Conservation (phyloP, 768 basidiomycete genomes). For the Hydnomerulius pinastri region DNA sequence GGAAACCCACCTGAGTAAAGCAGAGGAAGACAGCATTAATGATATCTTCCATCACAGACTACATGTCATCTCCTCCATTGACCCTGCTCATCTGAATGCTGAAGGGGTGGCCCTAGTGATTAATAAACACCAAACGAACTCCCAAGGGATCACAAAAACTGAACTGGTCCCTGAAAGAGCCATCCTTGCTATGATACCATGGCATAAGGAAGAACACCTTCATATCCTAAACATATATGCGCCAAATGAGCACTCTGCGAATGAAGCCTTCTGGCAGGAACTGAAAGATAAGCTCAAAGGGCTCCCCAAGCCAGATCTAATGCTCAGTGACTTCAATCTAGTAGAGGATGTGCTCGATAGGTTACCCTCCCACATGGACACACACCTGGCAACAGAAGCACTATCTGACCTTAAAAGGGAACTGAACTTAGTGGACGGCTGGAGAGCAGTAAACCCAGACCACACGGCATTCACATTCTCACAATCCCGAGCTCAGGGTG, state of each 20-base stretch:
- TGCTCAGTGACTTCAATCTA: constrained; percentile 46
- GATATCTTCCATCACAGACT: constrained; percentile 1
- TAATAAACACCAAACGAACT: constrained; percentile 29
- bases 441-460: background rate
- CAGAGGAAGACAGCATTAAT: too few relatives aligned
- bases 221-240: constrained; percentile 37
- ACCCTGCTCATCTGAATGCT: background rate
- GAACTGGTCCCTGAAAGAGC: constrained; percentile 32
- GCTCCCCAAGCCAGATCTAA: constrained; percentile 26
- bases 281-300: constrained; percentile 7
- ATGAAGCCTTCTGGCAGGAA: constrained; percentile 33
- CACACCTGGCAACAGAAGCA: background rate
- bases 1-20: constrained; percentile 28
- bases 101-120: constrained; percentile 37
- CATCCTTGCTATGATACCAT: constrained; percentile 10
- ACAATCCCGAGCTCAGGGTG: too few relatives aligned
- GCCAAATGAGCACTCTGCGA: constrained; percentile 31
- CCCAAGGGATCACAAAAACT: background rate
- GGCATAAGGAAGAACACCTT: constrained; percentile 21
- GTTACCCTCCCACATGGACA: constrained; percentile 28
- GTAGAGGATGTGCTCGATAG: constrained; percentile 40
- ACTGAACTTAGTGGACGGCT: background rate
- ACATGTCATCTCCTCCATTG: too few relatives aligned
- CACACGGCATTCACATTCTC: background rate
- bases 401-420: constrained; percentile 12